Evolutionary conservation across 495 filamentous ascomycete genomes (phyloP).

Genomic region (Peziza echinospora): DNA sequence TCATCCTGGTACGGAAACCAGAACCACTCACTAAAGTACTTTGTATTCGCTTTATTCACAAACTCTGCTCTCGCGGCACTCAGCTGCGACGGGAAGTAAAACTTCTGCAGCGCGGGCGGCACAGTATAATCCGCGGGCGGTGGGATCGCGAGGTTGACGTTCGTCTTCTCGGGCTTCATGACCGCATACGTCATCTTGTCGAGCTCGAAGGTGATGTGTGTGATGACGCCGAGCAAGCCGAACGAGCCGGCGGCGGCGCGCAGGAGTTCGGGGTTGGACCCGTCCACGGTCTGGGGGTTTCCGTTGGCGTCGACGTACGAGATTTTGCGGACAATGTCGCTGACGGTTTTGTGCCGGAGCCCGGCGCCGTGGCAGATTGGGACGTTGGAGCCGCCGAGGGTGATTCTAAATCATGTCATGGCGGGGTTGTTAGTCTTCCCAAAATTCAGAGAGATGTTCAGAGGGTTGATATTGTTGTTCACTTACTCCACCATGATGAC

Average conservation of each 20-base stretch:
- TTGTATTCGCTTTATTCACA: constrained; percentile 21
- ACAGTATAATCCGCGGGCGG: constrained; percentile 23
- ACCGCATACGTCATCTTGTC: constrained; percentile 30
- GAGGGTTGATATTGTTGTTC: not conserved
- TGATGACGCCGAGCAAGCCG: constrained; percentile 31
- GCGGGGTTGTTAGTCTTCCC: not conserved
- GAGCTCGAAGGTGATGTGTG: constrained; percentile 32
- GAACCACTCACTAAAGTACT: constrained; percentile 33
- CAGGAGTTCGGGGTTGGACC: constrained; percentile 23
- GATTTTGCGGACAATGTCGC: constrained; percentile 27
- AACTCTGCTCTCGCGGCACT: constrained; percentile 20
- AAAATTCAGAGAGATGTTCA: not conserved
- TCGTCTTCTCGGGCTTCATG: constrained; percentile 25
- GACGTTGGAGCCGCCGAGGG: constrained; percentile 29
- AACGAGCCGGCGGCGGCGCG: constrained; percentile 30
- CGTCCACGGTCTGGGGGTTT: constrained; percentile 23
- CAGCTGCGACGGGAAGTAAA: constrained; percentile 17
- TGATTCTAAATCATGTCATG: constrained; percentile 19
- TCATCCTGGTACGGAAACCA: constrained; percentile 31
- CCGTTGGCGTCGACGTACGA: constrained; percentile 34
- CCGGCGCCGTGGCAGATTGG: constrained; percentile 34
- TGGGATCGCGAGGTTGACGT: constrained; percentile 27
- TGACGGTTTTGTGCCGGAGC: constrained; percentile 24
- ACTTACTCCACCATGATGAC: constrained; percentile 30
- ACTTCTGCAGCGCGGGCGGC: constrained; percentile 22